Base-by-base conservation (phyloP, 1,284 basidiomycete species). In the Microbotryomycetes sp. region DNA sequence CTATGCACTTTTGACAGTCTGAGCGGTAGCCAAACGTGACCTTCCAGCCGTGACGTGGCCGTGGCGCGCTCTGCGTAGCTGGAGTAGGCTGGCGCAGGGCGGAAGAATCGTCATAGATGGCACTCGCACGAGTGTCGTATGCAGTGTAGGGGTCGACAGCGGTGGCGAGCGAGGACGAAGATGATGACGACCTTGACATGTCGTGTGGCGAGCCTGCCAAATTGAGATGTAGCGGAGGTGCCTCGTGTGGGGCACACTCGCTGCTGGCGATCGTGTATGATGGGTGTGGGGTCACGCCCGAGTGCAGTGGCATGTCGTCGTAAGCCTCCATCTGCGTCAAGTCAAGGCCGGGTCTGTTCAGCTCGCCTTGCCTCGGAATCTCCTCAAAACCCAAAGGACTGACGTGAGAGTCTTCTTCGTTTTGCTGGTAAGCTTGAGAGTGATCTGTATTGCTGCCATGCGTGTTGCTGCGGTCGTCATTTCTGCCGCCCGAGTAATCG, bases 21-120 rank as follows among this genome's bases (percentile, higher is more conserved):
- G 61, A 23, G 11, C 64, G 52, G 41, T 53, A 65, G 5, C 64
- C 64, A 60, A 65, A 62, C 55, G 64, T 62, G 35, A 65, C 50
- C n/a, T 65, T 65, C 64, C 64, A 62, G 16, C 64, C 54, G 29
- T 15, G 41, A 45, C 1, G 45, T 27, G 3, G 46, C 30, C 2
- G 5, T 9, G 11, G 15, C 56, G n/a, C 54, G 24, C n/a, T 41
- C 24, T 9, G 18, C 30, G 45, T n/a, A 9, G n/a, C n/a, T n/a
- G n/a, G 30, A 27, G 15, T 26, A 18, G 29, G 18, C 29, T 13
- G 48, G 26, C 15, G 9, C 31, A 21, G 30, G 45, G 16, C 54
- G 18, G 28, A 49, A 29, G 57, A 62, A 35, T 52, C 31, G 24
- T 52, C n/a, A 45, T 54, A 57, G 31, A 41, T 9, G 35, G 35